These are phyloP conservation scores for Alternaria triticina DNA, from an alignment of 2,329 filamentous ascomycete species.

Conservation along the genomic window DNA sequence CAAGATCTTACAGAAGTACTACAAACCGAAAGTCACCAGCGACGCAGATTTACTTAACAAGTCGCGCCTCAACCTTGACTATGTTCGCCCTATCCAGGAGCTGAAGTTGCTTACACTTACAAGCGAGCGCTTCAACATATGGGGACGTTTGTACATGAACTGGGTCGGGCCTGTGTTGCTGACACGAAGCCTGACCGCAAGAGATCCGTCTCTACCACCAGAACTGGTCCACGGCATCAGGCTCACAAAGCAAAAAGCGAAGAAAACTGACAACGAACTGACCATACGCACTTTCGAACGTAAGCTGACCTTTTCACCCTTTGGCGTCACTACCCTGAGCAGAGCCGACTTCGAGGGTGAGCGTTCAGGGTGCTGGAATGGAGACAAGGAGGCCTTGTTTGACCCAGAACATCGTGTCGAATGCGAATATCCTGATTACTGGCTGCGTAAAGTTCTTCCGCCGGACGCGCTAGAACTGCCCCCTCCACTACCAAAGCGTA, in stretches of 20 bases:
- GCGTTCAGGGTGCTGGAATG: constrained; percentile 32
- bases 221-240: constrained; percentile 36
- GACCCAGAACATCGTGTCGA: constrained; percentile 44
- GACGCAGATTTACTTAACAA: constrained; percentile 38
- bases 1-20: constrained; percentile 47
- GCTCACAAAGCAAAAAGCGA: constrained; percentile 35
- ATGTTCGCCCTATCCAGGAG: constrained; percentile 41
- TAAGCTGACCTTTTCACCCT: constrained; percentile 49
- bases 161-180: constrained; percentile 49
- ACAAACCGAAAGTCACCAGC: constrained; percentile 43
- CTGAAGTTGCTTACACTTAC: constrained; percentile 43
- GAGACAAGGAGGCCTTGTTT: constrained; percentile 24
- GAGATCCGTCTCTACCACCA: constrained; percentile 10
- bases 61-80: constrained; percentile 36
- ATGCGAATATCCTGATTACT: constrained; percentile 44
- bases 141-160: constrained; percentile 47
- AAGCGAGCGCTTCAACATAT: constrained; percentile 48
- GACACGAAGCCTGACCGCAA: constrained; percentile 25
- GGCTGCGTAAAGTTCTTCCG: constrained; percentile 41
- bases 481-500: constrained; percentile 9
- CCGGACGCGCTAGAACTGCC: constrained; percentile 26
- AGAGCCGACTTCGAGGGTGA: constrained; percentile 38
- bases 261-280: constrained; percentile 24
- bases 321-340: constrained; percentile 36
- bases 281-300: constrained; percentile 20